Evolutionary conservation across 2,329 filamentous ascomycete species (phyloP), one percentile per base, ranked within the genome.

Genomic region (Aspergillus fructus): DNA sequence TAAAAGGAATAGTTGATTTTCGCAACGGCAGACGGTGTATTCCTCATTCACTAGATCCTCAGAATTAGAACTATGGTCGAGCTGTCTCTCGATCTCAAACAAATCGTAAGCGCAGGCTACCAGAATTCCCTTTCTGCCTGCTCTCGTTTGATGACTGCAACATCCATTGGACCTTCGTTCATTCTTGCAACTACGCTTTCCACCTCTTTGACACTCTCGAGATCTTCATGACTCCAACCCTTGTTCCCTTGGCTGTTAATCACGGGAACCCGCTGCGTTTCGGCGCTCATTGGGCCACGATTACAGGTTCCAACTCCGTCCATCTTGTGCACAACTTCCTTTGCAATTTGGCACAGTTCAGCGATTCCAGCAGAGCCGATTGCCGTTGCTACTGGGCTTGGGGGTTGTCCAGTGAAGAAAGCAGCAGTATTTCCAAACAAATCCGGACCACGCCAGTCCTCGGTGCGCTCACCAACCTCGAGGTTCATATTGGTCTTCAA

Each of bases 241-340:
- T 63, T 21, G 13, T n/a, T 60, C 46, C 9, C 34, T 9, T 41
- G 41, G 12, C 52, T 15, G 17, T 30, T 21, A 21, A 13, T 23
- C 24, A 17, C 49, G 15, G 21, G 9, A 34, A 49, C 19, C 7
- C 17, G 46, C 9, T 41, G 17, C 13, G 37, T 37, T 5, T 51
- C 54, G 21, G 49, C 13, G 4, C 43, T 45, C 9, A 39, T 19
- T 9, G 57, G 59, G 0, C 66, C 65, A 17, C 56, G 46, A 40
- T 72, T 74, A 48, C 58, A 65, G 46, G 59, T 66, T 15, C 76
- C 76, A 3, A 78, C 59, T 17, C 63, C 66, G 54, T 78, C 75
- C 19, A 77, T 74, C 13, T 69, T 71, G 30, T 70, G 62, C 17
- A 77, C 67, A 7, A 78, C 61, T 0, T 56, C 62, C n/a, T 68